Evolutionary conservation across 352 stramenopile species (phyloP).

Genomic region (Globisporangium nodosum): DNA sequence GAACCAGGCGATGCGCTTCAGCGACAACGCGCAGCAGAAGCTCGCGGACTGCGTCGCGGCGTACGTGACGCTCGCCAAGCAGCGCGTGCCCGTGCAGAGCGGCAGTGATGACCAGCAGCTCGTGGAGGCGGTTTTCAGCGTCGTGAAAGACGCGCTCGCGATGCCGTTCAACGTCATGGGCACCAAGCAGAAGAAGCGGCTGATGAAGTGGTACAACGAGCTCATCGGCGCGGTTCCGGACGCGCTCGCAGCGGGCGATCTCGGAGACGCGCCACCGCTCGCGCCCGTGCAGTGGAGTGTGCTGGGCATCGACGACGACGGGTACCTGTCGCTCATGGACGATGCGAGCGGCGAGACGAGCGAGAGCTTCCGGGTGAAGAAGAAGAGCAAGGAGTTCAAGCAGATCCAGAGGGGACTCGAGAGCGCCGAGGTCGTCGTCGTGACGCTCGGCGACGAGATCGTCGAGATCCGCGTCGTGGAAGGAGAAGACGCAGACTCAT

Average conservation of each 20-base stretch:
- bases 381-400: constrained; percentile 65
- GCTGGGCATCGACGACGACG: constrained; percentile 67
- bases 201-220: constrained; percentile 86
- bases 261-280: constrained; percentile 7
- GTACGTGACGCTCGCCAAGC: constrained; percentile 65
- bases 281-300: constrained; percentile 49
- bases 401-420: constrained; percentile 67
- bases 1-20: constrained; percentile 76
- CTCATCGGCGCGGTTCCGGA: constrained; percentile 54
- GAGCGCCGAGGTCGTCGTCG: constrained; percentile 41
- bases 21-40: constrained; percentile 75
- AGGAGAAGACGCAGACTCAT: constrained; percentile 12
- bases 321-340: constrained; percentile 68
- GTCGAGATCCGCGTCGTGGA: constrained; percentile 36
- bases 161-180: constrained; percentile 83
- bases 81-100: constrained; percentile 13
- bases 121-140: constrained; percentile 51
- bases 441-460: constrained; percentile 48
- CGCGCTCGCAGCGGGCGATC: constrained; percentile 15
- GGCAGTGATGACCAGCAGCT: constrained; percentile 29
- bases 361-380: constrained; percentile 61
- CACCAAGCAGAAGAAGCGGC: constrained; percentile 76
- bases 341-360: constrained; percentile 58
- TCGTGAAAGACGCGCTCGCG: constrained; percentile 72
- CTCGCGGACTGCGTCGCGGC: constrained; percentile 59